Conservation (phyloP, 2,329 filamentous ascomycete species). For the Xylaria sp. region DNA sequence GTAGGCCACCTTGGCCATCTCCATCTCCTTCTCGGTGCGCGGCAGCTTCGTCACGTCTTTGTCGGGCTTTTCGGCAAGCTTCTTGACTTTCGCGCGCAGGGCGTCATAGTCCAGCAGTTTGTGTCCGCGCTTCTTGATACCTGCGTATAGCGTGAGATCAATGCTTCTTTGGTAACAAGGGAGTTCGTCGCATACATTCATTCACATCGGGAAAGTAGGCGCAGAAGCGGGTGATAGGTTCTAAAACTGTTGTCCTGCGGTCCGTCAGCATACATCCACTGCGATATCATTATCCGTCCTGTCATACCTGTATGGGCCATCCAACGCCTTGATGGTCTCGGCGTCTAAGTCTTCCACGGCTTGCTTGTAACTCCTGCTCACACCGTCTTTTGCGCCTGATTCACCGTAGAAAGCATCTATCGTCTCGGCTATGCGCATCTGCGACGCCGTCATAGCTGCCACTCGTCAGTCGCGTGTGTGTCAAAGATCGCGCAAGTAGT, state of each 20-base stretch:
- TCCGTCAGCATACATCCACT: conserved; percentile 5
- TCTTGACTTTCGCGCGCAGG: conserved; percentile 95
- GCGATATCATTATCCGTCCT: not conserved
- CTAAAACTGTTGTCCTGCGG: conserved; percentile 83
- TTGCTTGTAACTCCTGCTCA: conserved; percentile 97
- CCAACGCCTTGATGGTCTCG: conserved; percentile 97
- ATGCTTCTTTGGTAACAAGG: not conserved
- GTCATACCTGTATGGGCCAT: conserved; percentile 85
- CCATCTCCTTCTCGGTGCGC: conserved; percentile 93
- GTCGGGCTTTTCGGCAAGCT: conserved; percentile 96
- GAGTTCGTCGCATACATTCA: conserved; percentile 71
- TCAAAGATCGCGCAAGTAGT: not conserved
- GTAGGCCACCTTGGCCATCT: conserved; percentile 92
- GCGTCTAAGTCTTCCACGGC: conserved; percentile 97
- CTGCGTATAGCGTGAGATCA: conserved; percentile 53
- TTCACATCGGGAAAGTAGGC: conserved; percentile 99
- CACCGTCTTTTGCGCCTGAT: conserved; percentile 91
- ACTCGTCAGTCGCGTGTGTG: conserved; percentile 60
- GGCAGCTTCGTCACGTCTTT: conserved; percentile 98
- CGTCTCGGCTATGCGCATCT: conserved; percentile 99
- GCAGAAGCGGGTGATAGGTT: conserved; percentile 95
- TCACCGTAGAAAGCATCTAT: conserved; percentile 99
- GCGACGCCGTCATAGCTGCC: conserved; percentile 88
- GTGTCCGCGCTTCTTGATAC: conserved; percentile 98
- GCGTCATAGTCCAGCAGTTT: conserved; percentile 99